Base-by-base conservation (phyloP, 176 grass and related monocot genomes). In the Paspalum vaginatum region DNA sequence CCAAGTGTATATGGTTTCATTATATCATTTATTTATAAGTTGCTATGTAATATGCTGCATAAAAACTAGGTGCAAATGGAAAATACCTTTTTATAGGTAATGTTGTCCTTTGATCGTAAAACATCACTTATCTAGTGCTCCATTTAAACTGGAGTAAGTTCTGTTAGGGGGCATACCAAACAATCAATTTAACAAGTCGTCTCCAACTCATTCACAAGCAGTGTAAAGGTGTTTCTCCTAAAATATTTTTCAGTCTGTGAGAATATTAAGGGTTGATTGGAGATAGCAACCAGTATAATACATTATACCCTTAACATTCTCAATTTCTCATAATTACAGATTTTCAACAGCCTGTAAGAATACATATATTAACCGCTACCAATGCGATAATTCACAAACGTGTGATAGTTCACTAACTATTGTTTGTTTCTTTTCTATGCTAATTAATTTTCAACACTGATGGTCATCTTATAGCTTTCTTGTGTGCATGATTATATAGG, bases 401-500 rank as follows among this genome's bases (percentile, higher is more conserved):
- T 79, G 25, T 18, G 54, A 13, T 57, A 25, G 17, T 67, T 24
- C 8, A 17, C 26, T 32, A 72, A 12, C 7, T 63, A 13, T 74
- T 65, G 58, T 80, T 37, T 60, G 22, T 51, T 81, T n/a, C n/a
- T n/a, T n/a, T 7, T 69, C 46, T 57, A 76, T 22, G 25, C 38
- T 43, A 5, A 68, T 79, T 68, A 61, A 5, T 58, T 68, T 61
- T 20, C 55, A 78, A 38, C 70, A 17, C 45, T 84, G 27, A 70
- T 51, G 38, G 56, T 56, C 76, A 64, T 75, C 25, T 81, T 46
- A 70, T 9, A 81, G 18, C 42, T 79, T 64, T 27, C 58, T 52
- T 70, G 66, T 80, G 21, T 82, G 55, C 54, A 81, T 77, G 50
- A 56, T 42, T 88, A 15, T 66, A 66, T 83, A 98, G 95, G 95